Percentiles rank a stretch among this genome's conserved stretches.
Conservation (phyloP, 2,329 filamentous ascomycete species). For the Exutisphaerella laricina region DNA sequence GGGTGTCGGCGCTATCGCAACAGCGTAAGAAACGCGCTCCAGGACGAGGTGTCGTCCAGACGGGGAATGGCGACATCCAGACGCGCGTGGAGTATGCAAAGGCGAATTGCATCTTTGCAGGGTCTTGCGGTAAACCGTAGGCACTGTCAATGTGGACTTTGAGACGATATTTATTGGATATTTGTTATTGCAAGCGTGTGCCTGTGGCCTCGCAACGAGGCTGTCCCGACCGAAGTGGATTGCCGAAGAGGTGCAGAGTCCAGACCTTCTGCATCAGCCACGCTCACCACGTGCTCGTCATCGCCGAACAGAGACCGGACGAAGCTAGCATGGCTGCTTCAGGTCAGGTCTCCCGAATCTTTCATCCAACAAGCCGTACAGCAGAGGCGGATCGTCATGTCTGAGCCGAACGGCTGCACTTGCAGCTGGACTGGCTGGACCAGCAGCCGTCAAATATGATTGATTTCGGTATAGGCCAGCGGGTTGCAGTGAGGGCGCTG, state of each 20-base stretch:
- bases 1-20: neutral
- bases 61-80: too few species aligned
- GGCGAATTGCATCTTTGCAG: neutral
- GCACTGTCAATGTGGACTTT: neutral
- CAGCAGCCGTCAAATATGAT: too few species aligned
- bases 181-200: neutral
- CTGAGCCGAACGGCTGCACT: too few species aligned
- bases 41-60: too few species aligned
- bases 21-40: neutral
- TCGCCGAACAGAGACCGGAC: constrained; percentile 7
- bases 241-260: too few species aligned
- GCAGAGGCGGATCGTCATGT: neutral
- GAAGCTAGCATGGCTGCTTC: constrained; percentile 1
- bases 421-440: too few species aligned
- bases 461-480: too few species aligned
- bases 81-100: neutral
- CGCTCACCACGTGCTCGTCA: constrained; percentile 9
- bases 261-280: neutral
- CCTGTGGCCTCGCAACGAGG: constrained; percentile 5
- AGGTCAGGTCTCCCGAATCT: neutral
- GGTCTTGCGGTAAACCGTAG: neutral
- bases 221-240: too few species aligned
- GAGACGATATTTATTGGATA: neutral
- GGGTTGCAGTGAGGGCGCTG: neutral
- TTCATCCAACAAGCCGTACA: neutral